Conservation (phyloP, 306 rosid genomes). For the Fragaria vesca region DNA sequence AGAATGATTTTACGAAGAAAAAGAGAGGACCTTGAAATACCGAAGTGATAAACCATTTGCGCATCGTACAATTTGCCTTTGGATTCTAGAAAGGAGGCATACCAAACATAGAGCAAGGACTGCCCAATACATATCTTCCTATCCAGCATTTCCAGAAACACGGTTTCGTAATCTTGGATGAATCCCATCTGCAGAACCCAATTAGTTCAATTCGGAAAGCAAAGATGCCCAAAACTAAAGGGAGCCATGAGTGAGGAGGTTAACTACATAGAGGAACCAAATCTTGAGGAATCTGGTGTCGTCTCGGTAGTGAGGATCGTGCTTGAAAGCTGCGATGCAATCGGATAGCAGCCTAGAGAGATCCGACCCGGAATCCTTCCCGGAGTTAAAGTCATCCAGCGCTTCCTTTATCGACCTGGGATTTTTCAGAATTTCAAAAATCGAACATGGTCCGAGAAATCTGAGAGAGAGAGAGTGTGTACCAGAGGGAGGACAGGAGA, state of each 20-base stretch:
- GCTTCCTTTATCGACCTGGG: conserved; percentile 54
- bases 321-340: conserved; percentile 55
- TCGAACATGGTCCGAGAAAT: not conserved
- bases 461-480: not conserved
- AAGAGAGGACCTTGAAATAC: conserved; percentile 53
- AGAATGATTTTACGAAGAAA: conserved; percentile 7
- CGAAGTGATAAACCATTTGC: conserved; percentile 59
- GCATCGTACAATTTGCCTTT: conserved; percentile 69
- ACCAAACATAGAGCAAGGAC: conserved; percentile 54
- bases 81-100: conserved; percentile 46
- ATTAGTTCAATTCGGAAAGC: not conserved
- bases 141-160: conserved; percentile 57
- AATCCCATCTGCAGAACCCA: conserved; percentile 55
- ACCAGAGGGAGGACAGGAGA: conserved; percentile 66
- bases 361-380: conserved; percentile 17
- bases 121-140: conserved; percentile 50
- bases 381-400: conserved; percentile 40
- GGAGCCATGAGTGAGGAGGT: not conserved
- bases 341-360: conserved; percentile 46
- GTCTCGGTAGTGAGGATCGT: conserved; percentile 46
- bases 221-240: not conserved
- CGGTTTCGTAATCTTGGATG: conserved; percentile 45
- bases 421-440: too few relatives aligned
- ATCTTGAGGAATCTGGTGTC: conserved; percentile 80
- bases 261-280: conserved; percentile 67